Evolutionary conservation across 306 rosid genomes (phyloP).

Genomic region (Medicago arabica): DNA sequence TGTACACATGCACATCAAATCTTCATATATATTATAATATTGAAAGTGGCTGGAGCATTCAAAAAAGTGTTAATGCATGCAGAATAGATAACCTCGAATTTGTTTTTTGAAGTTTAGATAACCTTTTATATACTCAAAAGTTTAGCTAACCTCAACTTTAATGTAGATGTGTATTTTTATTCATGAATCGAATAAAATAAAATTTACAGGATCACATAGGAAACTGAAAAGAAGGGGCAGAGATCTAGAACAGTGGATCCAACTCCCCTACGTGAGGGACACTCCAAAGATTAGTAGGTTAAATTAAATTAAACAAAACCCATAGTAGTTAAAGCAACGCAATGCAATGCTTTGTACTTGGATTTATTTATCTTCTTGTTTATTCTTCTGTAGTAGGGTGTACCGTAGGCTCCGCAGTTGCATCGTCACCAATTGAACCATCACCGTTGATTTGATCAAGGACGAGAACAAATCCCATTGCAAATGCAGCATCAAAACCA

Average conservation of each 20-base stretch:
- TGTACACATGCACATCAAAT: not conserved
- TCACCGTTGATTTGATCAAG: conserved; percentile 84
- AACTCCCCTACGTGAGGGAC: not conserved
- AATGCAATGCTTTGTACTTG: not conserved
- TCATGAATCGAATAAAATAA: conserved; percentile 17
- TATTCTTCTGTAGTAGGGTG: conserved; percentile 57
- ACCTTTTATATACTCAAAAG: not conserved
- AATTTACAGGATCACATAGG: conserved; percentile 38
- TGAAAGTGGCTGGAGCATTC: not conserved
- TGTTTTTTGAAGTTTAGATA: not conserved
- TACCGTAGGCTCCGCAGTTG: conserved; percentile 42
- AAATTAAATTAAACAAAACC: conserved; percentile 10
- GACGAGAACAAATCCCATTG: conserved; percentile 83
- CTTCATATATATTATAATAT: not conserved
- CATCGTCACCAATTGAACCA: conserved; percentile 20
- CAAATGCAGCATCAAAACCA: conserved; percentile 83
- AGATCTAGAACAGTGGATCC: too few relatives aligned
- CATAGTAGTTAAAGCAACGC: not conserved
- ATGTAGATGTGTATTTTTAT: not conserved
- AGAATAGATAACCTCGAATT: not conserved
- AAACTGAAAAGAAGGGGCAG: not conserved
- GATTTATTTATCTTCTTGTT: not conserved
- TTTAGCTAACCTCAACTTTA: not conserved
- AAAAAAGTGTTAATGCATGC: not conserved
- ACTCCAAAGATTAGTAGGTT: conserved; percentile 20